Base-by-base conservation (phyloP, 345 rosid species). In the Conringia planisiliqua region DNA sequence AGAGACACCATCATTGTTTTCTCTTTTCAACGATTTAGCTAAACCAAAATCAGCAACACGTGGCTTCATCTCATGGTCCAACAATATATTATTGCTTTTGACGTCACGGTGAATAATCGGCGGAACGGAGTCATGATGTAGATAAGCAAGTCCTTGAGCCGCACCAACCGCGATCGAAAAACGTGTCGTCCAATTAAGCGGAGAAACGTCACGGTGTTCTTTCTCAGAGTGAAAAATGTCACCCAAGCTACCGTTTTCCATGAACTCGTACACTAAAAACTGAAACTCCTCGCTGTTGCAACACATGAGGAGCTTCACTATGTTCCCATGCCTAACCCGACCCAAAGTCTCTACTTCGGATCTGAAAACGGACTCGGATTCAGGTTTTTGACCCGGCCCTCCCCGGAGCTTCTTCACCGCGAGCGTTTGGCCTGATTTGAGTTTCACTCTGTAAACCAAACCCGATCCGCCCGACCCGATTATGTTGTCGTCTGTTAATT, bases 191-290 rank as follows among this genome's bases (percentile, higher is more conserved):
- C 97, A 91, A 6, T 85, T 86, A 2, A 74, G 61, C 18, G 72
- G 51, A 13, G 76, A 72, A 5, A 77, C 78, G 30, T 66, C 75
- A 47, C 44, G 36, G 20, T 46, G 56, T 71, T 64, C 72, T 56
- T 80, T 78, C 54, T 71, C 83, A 0, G 80, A 78, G 35, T 89
- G 90, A 76, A 91, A 78, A 69, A 76, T 80, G 63, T 91, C 91
- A 10, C 91, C 89, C 44, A 91, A 79, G 72, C 96, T 91, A 7
- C 93, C 96, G 8, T 86, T 91, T 80, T 79, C 91, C 89, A 91
- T 89, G 67, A 78, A 83, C 74, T 91, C 96, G 18, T 85, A 89
- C 44, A 86, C 93, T 47, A 91, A 29, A 26, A 88, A 66, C 13
- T 79, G 78, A 18, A 60, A 75, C 58, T 84, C 85, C 14, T 85